Evolutionary conservation across 1,284 basidiomycete genomes (phyloP).

Genomic region (Ustilago sp.): DNA sequence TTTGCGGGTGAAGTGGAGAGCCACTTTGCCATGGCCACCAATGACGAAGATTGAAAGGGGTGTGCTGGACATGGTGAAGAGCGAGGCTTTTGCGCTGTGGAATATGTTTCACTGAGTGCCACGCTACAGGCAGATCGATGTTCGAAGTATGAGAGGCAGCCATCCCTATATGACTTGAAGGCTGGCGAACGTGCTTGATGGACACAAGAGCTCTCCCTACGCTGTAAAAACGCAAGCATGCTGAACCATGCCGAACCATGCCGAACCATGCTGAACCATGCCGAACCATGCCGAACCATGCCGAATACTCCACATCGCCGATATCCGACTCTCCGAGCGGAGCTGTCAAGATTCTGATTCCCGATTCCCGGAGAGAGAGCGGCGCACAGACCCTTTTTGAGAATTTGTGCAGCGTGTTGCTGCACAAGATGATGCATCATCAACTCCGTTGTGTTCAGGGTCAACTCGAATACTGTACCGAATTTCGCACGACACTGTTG

Average conservation of each 20-base stretch:
- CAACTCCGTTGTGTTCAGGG: not conserved
- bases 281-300: constrained; percentile 6
- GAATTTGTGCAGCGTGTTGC: not conserved
- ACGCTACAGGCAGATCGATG: too few relatives aligned
- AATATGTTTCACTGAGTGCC: too few relatives aligned
- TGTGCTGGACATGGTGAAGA: constrained; percentile 21
- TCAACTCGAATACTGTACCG: not conserved
- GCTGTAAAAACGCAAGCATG: constrained; percentile 14
- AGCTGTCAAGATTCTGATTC: constrained; percentile 16
- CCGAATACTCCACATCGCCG: constrained; percentile 22
- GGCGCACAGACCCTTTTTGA: constrained; percentile 11
- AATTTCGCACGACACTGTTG: not conserved
- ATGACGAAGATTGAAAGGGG: constrained; percentile 54
- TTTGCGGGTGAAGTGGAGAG: constrained; percentile 50
- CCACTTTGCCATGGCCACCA: constrained; percentile 60
- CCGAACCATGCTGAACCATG: too few relatives aligned
- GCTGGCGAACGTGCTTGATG: not conserved
- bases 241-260: constrained; percentile 6
- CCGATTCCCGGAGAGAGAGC: constrained; percentile 2
- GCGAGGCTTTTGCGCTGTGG: not conserved
- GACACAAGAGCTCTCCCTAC: not conserved
- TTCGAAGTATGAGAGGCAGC: not conserved
- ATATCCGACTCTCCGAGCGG: constrained; percentile 2
- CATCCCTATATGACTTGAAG: not conserved
- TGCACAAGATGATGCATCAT: constrained; percentile 8